Conservation (phyloP, 2,329 filamentous ascomycete genomes). For the Paramyrothecium sp. region DNA sequence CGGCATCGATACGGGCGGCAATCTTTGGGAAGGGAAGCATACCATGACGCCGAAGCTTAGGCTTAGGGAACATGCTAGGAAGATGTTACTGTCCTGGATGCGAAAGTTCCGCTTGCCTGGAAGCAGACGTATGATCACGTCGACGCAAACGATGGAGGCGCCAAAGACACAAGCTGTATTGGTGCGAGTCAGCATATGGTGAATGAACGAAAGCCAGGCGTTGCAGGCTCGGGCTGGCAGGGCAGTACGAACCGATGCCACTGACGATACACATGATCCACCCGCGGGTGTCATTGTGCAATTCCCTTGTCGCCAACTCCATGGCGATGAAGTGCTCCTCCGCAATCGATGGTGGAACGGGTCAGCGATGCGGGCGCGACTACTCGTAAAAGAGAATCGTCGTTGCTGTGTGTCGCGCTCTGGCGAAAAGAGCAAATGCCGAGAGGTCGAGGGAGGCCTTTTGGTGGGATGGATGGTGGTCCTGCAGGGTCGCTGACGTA, state of each 20-base stretch:
- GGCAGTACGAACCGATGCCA: slow-evolving; percentile 55
- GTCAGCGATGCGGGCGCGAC: neutral
- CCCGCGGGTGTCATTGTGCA: slow-evolving; percentile 82
- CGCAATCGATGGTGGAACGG: neutral
- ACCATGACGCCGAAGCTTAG: slow-evolving; percentile 97
- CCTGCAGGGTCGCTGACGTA: neutral
- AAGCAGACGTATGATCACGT: slow-evolving; percentile 70
- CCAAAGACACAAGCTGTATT: slow-evolving; percentile 63
- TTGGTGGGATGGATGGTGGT: neutral
- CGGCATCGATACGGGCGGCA: too few relatives aligned
- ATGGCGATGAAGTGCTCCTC: slow-evolving; percentile 28
- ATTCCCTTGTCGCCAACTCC: slow-evolving; percentile 29
- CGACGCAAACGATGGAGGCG: slow-evolving; percentile 83
- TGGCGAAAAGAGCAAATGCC: too few relatives aligned
- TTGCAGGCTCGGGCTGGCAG: neutral
- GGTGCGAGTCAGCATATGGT: slow-evolving; percentile 6
- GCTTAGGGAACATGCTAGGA: slow-evolving; percentile 84
- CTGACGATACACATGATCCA: slow-evolving; percentile 93
- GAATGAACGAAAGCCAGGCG: neutral
- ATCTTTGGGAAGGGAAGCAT: slow-evolving; percentile 20
- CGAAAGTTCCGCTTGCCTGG: slow-evolving; percentile 75
- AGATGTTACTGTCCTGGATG: slow-evolving; percentile 85
- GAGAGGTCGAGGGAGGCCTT: neutral
- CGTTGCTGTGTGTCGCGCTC: too few relatives aligned
- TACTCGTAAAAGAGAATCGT: too few relatives aligned